Evolutionary conservation across 1,284 basidiomycete genomes (phyloP).

Genomic region (Kalmanozyma brasiliensis): DNA sequence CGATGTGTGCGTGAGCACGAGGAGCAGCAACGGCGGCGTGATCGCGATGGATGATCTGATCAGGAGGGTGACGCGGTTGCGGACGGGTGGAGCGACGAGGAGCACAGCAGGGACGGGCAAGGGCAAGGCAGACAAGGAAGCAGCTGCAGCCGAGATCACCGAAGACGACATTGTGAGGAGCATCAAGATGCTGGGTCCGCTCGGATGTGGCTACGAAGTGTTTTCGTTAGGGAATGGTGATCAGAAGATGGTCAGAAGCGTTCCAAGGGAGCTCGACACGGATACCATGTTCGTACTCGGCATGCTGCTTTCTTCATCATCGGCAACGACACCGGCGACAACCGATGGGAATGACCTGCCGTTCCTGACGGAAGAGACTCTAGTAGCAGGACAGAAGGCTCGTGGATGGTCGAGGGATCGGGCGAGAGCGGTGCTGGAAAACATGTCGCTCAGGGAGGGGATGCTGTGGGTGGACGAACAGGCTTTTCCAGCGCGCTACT

Average conservation of each 20-base stretch:
- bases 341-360: slow-evolving; percentile 22
- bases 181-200: slow-evolving; percentile 85
- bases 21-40: slow-evolving; percentile 88
- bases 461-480: slow-evolving; percentile 94
- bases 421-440: slow-evolving; percentile 81
- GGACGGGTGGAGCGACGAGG: slow-evolving; percentile 71
- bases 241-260: slow-evolving; percentile 69
- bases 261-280: slow-evolving; percentile 68
- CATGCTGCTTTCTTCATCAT: slow-evolving; percentile 57
- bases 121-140: background rate
- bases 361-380: slow-evolving; percentile 72
- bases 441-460: slow-evolving; percentile 88
- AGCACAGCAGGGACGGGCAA: background rate
- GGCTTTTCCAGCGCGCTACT: slow-evolving; percentile 69
- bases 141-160: slow-evolving; percentile 71
- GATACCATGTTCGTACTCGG: slow-evolving; percentile 68
- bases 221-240: slow-evolving; percentile 73
- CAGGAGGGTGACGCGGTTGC: slow-evolving; percentile 78
- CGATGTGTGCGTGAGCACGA: slow-evolving; percentile 90
- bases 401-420: slow-evolving; percentile 80
- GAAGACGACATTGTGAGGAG: slow-evolving; percentile 86
- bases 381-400: slow-evolving; percentile 74
- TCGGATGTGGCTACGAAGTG: slow-evolving; percentile 89
- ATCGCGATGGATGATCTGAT: slow-evolving; percentile 89
- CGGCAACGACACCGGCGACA: slow-evolving; percentile 65